Base-by-base conservation (phyloP, 2,329 filamentous ascomycete genomes). In the Penicillium digitatum region DNA sequence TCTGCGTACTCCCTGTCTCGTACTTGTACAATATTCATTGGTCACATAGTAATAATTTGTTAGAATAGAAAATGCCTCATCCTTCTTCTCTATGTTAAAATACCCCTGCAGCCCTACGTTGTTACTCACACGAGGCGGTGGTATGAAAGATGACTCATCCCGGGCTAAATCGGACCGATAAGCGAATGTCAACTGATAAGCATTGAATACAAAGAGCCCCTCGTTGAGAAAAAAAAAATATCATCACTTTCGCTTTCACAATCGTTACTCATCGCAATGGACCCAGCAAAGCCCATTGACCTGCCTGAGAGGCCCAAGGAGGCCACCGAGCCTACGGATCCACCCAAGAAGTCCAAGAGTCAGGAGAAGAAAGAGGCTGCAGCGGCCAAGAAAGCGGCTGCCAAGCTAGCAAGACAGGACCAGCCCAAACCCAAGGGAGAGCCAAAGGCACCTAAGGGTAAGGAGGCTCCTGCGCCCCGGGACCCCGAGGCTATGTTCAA, bases 401-500 rank as follows among this genome's bases (percentile, higher is more conserved):
- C 48, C 32, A 62, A 62, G 47, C 40, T 51, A 34, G 52, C 52
- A 43, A 55, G 11, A 24, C 38, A 43, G 52, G 34, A 51, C n/a
- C 38, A 55, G 47, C 52, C 52, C 27, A 55, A 54, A 35, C 12
- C 29, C 56, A 45, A 45, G 39, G 52, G 34, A 29, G 34, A 51
- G 27, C 66, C 63, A 8, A 70, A 68, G 24, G 55, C 71, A 55
- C 56, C 62, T 48, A 49, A 70, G 11, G 62, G 70, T n/a, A 72
- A 70, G 40, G 61, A 67, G 24, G 55, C 65, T 45, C 55, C 60
- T 40, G 60, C 64, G 12, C 66, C 73, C 18, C 67, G 67, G 44
- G 77, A 79, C 45, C 76, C 77, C 0, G 81, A 89, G 59, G 79
- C 82, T 61, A 91, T 92, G 82, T 93, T 92, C 79, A 89, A 89